A percentile compares a stretch with the other conserved stretches of the same genome.
Conservation (phyloP, 2,329 filamentous ascomycete genomes). For the Hymenoscyphus scutula region DNA sequence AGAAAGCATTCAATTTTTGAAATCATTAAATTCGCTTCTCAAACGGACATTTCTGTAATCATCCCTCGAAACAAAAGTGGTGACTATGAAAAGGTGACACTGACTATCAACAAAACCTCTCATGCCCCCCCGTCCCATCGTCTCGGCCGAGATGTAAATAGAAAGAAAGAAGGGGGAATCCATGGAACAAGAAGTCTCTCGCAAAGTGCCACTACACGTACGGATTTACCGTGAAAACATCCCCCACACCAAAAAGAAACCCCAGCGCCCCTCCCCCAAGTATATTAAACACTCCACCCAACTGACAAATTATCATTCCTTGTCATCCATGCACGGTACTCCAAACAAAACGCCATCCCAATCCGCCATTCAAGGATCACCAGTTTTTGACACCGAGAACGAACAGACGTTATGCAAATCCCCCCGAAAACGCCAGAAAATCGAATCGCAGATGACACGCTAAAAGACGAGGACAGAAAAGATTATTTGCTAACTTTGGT, state of each 20-base stretch:
- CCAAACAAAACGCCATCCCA: neutral
- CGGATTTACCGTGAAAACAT: neutral
- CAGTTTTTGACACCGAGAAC: neutral
- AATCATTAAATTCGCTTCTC: too few species aligned
- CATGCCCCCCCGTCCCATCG: too few species aligned
- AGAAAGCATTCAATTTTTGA: too few species aligned
- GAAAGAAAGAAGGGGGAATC: neutral
- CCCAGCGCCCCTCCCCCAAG: neutral
- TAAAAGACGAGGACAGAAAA: neutral
- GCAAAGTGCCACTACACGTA: neutral
- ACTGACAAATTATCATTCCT: neutral
- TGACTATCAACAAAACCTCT: too few species aligned
- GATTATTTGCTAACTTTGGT: conserved; percentile 46
- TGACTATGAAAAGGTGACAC: too few species aligned
- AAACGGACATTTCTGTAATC: too few species aligned
- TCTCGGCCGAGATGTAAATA: neutral
- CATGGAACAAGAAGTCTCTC: neutral
- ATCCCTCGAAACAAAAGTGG: too few species aligned
- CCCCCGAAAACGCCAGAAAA: neutral
- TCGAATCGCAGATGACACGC: neutral
- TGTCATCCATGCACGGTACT: neutral
- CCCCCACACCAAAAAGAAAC: neutral
- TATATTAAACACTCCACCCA: neutral
- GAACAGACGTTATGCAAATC: conserved; percentile 1
- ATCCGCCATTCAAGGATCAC: neutral